Conservation (phyloP, 805 yeast species). For the Saturnispora silvae region DNA sequence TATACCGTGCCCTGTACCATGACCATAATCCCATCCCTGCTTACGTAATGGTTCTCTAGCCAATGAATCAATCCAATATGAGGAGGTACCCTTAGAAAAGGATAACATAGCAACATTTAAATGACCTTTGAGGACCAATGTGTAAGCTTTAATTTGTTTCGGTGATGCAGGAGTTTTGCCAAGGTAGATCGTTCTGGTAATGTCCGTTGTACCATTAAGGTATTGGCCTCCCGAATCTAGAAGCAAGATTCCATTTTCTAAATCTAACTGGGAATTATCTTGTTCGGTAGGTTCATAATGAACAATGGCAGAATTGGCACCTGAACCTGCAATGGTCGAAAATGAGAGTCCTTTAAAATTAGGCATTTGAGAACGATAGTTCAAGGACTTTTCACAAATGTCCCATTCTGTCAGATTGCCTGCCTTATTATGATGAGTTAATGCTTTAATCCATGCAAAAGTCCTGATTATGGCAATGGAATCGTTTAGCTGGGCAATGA, state of each 20-base stretch:
- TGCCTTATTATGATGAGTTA: slow-evolving; percentile 32
- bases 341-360: slow-evolving; percentile 62
- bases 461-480: slow-evolving; percentile 67
- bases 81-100: slow-evolving; percentile 69
- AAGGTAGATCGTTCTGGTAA: slow-evolving; percentile 80
- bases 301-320: slow-evolving; percentile 64
- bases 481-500: slow-evolving; percentile 71
- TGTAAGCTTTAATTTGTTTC: slow-evolving; percentile 58
- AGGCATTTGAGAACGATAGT: slow-evolving; percentile 30
- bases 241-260: slow-evolving; percentile 57
- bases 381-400: slow-evolving; percentile 44
- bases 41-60: slow-evolving; percentile 80
- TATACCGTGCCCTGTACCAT: slow-evolving; percentile 98
- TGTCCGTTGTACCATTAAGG: slow-evolving; percentile 91
- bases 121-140: slow-evolving; percentile 87
- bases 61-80: slow-evolving; percentile 64
- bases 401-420: slow-evolving; percentile 40
- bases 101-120: slow-evolving; percentile 71
- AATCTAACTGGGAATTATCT: slow-evolving; percentile 50
- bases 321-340: slow-evolving; percentile 68
- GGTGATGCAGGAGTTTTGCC: slow-evolving; percentile 35
- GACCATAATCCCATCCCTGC: slow-evolving; percentile 76
- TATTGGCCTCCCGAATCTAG: slow-evolving; percentile 90
- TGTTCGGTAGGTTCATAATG: slow-evolving; percentile 64
- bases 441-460: slow-evolving; percentile 73